A percentile compares a stretch with the other conserved stretches of the same genome.
These are phyloP conservation scores for Apiospora hydei DNA, from an alignment of 2,329 filamentous ascomycete genomes.

Conservation along the genomic window DNA sequence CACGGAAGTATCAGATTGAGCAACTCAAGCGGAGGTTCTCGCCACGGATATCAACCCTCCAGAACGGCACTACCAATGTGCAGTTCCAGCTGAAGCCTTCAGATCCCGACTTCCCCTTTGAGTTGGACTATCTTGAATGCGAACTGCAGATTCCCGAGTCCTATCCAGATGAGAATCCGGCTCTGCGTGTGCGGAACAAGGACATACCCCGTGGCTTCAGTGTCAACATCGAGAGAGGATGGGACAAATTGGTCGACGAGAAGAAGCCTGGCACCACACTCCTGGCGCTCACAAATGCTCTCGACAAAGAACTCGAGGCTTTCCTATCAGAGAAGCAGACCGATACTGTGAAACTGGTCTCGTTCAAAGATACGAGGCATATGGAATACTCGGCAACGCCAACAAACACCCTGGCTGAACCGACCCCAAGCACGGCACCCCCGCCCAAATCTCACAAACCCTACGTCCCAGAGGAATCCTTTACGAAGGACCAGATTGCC, in stretches of 20 bases:
- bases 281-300: constrained; percentile 69
- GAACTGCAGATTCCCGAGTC: constrained; percentile 67
- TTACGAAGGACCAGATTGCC: constrained; percentile 65
- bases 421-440: background rate
- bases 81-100: constrained; percentile 74
- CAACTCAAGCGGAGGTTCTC: constrained; percentile 75
- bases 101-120: constrained; percentile 85
- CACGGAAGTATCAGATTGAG: constrained; percentile 75
- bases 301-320: constrained; percentile 76
- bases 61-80: constrained; percentile 62
- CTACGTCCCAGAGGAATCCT: constrained; percentile 56
- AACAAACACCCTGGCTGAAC: constrained; percentile 27
- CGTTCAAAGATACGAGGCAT: constrained; percentile 64
- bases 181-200: constrained; percentile 70
- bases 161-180: constrained; percentile 67
- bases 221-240: constrained; percentile 79
- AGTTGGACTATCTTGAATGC: constrained; percentile 73
- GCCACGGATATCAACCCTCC: constrained; percentile 51
- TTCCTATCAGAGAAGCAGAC: constrained; percentile 74
- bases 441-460: constrained; percentile 32
- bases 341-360: constrained; percentile 74
- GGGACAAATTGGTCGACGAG: constrained; percentile 68
- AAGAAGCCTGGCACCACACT: constrained; percentile 63
- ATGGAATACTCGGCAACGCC: constrained; percentile 38
- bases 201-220: constrained; percentile 75